Base-by-base conservation (phyloP, 2,329 filamentous ascomycete genomes). In the Neonectria coccinea region DNA sequence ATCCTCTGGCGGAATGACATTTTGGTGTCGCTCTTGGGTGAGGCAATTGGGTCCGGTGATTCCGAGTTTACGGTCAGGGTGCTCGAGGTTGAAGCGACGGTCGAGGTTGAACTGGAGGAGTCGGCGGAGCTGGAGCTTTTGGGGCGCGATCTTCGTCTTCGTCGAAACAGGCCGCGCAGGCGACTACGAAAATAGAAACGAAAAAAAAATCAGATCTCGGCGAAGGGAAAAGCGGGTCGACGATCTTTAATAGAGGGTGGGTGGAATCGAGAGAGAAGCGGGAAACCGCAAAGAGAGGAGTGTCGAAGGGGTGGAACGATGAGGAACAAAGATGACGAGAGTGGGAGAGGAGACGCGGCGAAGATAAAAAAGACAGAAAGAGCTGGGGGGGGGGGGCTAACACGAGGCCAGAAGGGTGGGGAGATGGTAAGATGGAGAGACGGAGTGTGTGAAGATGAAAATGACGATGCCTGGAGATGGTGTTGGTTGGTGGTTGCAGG, bases 1-100 rank as follows among this genome's bases (percentile, higher is more conserved):
- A 84, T 79, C 59, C 78, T 77, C 68, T 80, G 76, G 58, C 79
- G 75, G 64, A 81, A 79, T 22, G 79, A 77, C 79, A 81, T 80
- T 62, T 69, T 78, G 53, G 59, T 57, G 51, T 69, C 67, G 56
- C 67, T 59, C 44, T 67, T 68, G 57, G 58, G 20, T n/a, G 64
- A 65, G 27, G 65, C 56, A 56, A 58, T 45, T 54, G 52, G 41
- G 52, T 66, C 20, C 63, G 63, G 27, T 59, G 56, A 22, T 27
- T 73, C 64, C 53, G 71, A 71, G 42, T 67, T 72, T 31, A 63
- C 53, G 51, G 66, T 68, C 50, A 67, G 63, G 27, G 62, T 70
- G 56, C 47, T 51, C 33, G 53, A 45, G 22, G 56, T 33, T 50
- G 60, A 62, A 14, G n/a, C 42, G 5, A 55, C 56, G 14, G 47